phyloP scores from a whole-genome alignment of 176 grass and related monocot species.

The Zoysia japonica region DNA sequence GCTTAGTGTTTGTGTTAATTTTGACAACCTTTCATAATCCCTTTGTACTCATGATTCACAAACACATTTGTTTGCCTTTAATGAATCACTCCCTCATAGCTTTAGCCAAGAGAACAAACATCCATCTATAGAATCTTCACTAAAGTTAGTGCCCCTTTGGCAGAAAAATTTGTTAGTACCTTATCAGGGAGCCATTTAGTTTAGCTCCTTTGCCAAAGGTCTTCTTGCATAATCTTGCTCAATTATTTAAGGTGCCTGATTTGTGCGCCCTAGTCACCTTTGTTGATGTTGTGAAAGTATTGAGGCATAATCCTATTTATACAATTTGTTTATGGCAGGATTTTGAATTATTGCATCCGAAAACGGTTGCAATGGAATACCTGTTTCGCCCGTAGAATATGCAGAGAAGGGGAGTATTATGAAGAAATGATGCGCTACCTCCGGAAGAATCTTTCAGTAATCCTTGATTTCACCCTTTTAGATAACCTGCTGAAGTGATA shows the following conservation, averaged over 20 bases:
- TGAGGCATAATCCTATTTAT: conserved; percentile 25
- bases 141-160: neutral
- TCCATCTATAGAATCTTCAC: neutral
- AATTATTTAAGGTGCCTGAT: conserved; percentile 18
- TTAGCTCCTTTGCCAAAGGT: neutral
- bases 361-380: conserved; percentile 86
- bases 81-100: neutral
- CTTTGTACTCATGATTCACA: neutral
- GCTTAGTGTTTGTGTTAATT: neutral
- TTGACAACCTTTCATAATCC: neutral
- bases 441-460: conserved; percentile 79
- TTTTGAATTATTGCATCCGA: conserved; percentile 77
- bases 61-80: conserved; percentile 5
- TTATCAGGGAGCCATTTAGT: neutral
- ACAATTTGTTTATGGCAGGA: conserved; percentile 51
- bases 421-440: conserved; percentile 98
- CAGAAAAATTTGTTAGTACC: neutral
- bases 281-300: conserved; percentile 23
- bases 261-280: conserved; percentile 5
- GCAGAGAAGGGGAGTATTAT: conserved; percentile 88
- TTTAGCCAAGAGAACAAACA: neutral
- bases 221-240: conserved; percentile 3
- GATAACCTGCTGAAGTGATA: neutral
- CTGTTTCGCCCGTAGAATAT: conserved; percentile 83
- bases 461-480: conserved; percentile 17